A percentile compares a stretch with the other conserved stretches of the same genome.
Evolutionary conservation across 2,329 filamentous ascomycete genomes (phyloP).

Genomic region (Fusarium keratoplasticum): DNA sequence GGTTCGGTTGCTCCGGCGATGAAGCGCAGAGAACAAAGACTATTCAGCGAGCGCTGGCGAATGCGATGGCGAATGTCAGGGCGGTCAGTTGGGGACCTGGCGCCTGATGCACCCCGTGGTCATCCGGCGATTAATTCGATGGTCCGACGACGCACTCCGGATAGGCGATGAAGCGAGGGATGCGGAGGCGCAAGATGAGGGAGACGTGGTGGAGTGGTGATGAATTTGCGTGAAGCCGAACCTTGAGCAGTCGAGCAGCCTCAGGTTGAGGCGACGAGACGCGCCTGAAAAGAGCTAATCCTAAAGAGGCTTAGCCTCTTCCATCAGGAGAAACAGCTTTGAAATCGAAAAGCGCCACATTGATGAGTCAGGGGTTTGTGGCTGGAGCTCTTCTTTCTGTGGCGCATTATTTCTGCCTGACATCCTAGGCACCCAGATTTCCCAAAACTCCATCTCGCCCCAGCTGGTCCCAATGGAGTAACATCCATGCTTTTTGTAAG

Average conservation of each 20-base stretch:
- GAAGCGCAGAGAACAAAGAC: conserved; percentile 17
- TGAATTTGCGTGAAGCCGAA: conserved; percentile 43
- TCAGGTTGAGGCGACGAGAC: conserved; percentile 40
- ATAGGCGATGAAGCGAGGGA: conserved; percentile 24
- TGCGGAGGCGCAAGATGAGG: conserved; percentile 35
- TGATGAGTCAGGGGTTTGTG: conserved; percentile 25
- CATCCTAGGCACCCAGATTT: conserved; percentile 6
- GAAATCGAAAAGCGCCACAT: conserved; percentile 16
- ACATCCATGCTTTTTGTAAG: background rate
- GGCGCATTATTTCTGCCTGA: background rate
- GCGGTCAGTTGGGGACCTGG: conserved; percentile 48
- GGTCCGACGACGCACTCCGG: conserved; percentile 32
- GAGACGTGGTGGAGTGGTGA: conserved; percentile 35
- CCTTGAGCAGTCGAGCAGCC: conserved; percentile 40
- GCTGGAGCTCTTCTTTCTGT: background rate
- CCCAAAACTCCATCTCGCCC: background rate
- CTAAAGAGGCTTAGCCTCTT: background rate
- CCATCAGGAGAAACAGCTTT: background rate
- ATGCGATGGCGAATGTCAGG: conserved; percentile 42
- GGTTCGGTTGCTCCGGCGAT: conserved; percentile 9
- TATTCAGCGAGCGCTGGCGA: conserved; percentile 33
- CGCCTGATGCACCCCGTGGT: conserved; percentile 49
- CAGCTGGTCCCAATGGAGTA: background rate
- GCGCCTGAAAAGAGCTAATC: conserved; percentile 29
- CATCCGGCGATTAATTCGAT: conserved; percentile 45